Percentiles rank a stretch among this genome's conserved stretches.
Conservation (phyloP, 2,329 filamentous ascomycete genomes). For the Cladosporium sp. region DNA sequence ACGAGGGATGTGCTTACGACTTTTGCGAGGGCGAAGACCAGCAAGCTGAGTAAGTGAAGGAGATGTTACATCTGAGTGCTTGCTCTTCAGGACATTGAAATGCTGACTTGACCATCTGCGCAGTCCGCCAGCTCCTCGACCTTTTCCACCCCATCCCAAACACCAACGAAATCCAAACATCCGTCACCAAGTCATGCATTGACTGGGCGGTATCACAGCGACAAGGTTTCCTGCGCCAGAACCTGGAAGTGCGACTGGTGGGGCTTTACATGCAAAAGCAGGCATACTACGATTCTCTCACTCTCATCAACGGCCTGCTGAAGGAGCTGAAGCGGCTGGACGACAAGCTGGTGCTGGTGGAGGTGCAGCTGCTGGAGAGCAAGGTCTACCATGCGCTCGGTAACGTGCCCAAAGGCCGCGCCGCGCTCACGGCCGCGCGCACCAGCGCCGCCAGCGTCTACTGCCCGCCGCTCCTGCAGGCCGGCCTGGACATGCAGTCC, state of each 20-base stretch:
- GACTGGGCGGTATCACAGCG: slow-evolving; percentile 97
- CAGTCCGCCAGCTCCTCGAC: slow-evolving; percentile 90
- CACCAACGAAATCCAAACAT: slow-evolving; percentile 88
- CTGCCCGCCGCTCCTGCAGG: slow-evolving; percentile 90
- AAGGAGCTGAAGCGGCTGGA: slow-evolving; percentile 97
- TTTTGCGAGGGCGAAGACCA: slow-evolving; percentile 98
- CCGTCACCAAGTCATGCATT: slow-evolving; percentile 98
- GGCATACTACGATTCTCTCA: slow-evolving; percentile 94
- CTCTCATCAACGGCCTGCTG: slow-evolving; percentile 91
- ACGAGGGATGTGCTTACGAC: slow-evolving; percentile 89
- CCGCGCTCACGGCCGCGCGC: slow-evolving; percentile 87
- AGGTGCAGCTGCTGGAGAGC: slow-evolving; percentile 96
- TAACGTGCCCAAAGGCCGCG: slow-evolving; percentile 93
- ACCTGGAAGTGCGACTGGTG: slow-evolving; percentile 93
- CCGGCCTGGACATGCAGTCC: slow-evolving; percentile 97
- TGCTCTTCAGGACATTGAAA: too few species aligned
- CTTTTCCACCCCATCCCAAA: slow-evolving; percentile 92
- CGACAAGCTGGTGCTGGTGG: slow-evolving; percentile 96
- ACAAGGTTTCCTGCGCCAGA: slow-evolving; percentile 93
- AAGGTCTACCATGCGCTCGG: slow-evolving; percentile 95
- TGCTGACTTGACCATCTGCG: slow-evolving; percentile 3
- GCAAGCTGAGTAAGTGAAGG: slow-evolving; percentile 77
- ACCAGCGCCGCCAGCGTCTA: slow-evolving; percentile 97
- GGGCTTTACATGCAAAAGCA: slow-evolving; percentile 95
- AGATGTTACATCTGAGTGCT: too few species aligned